phyloP scores from a whole-genome alignment of 2,329 filamentous ascomycete species.

The Verticillium isaacii region DNA sequence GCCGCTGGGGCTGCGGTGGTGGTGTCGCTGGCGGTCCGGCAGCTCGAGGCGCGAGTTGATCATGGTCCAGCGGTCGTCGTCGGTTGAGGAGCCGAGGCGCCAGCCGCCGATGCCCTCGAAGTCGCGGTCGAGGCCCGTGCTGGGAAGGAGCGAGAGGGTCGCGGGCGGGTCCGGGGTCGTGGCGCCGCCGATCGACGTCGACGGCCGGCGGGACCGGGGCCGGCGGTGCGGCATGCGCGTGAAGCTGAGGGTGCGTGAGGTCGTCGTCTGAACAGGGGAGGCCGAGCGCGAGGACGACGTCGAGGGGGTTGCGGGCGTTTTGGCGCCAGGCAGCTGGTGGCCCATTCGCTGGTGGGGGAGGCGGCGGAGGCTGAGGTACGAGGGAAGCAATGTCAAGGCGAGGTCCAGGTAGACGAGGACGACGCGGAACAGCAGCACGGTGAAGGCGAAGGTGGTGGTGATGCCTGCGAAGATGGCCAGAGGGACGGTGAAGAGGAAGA shows the following conservation, averaged over 20 bases:
- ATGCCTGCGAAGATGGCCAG: conserved; percentile 58
- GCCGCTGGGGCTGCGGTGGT: conserved; percentile 35
- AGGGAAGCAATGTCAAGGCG: conserved; percentile 50
- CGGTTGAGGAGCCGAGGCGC: conserved; percentile 32
- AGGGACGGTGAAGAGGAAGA: conserved; percentile 58
- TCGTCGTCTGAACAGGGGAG: background rate
- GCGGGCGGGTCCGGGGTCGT: background rate
- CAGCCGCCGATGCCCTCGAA: conserved; percentile 58
- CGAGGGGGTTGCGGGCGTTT: conserved; percentile 8
- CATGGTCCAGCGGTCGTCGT: conserved; percentile 43
- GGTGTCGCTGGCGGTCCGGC: conserved; percentile 38
- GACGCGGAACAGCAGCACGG: conserved; percentile 56
- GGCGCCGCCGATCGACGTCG: background rate
- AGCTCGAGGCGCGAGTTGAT: conserved; percentile 49
- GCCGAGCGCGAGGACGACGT: background rate
- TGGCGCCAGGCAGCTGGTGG: conserved; percentile 14
- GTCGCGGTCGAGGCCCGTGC: conserved; percentile 47
- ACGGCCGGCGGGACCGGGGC: background rate
- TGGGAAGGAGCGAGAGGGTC: conserved; percentile 30
- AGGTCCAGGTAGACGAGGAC: conserved; percentile 61
- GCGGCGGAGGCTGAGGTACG: conserved; percentile 42
- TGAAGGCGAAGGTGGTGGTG: conserved; percentile 58
- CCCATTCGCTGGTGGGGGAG: conserved; percentile 22
- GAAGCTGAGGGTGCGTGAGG: conserved; percentile 1
- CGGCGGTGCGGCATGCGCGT: conserved; percentile 7